Evolutionary conservation across 1,284 basidiomycete genomes (phyloP).

Genomic region (Caloboletus inedulis): DNA sequence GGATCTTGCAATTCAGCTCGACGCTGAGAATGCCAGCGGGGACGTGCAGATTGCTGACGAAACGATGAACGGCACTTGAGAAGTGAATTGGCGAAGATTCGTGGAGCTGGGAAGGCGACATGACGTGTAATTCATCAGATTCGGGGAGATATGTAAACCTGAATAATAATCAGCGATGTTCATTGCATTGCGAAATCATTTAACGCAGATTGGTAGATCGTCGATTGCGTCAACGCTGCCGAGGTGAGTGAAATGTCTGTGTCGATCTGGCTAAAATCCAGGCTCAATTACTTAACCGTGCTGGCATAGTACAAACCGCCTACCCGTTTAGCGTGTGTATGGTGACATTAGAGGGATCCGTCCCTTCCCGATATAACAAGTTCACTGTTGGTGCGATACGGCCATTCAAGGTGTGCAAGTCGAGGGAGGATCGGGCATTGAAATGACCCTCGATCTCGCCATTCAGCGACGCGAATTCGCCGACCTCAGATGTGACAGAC

Average conservation of each 20-base stretch:
- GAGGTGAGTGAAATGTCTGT: constrained; percentile 31
- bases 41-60: too few species aligned
- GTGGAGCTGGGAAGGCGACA: too few species aligned
- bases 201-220: too few species aligned
- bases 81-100: too few species aligned
- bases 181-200: too few species aligned
- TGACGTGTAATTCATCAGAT: too few species aligned
- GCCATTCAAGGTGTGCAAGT: constrained; percentile 38
- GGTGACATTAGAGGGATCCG: constrained; percentile 21
- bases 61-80: too few species aligned
- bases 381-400: constrained; percentile 36
- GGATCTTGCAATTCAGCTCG: too few species aligned
- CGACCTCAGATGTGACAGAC: constrained; percentile 36
- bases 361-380: constrained; percentile 31
- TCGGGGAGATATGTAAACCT: too few species aligned
- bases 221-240: constrained; percentile 13
- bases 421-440: constrained; percentile 35
- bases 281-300: constrained; percentile 4
- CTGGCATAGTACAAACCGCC: constrained; percentile 5
- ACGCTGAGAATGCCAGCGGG: too few species aligned
- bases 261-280: constrained; percentile 30
- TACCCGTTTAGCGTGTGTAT: constrained; percentile 42
- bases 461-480: constrained; percentile 34
- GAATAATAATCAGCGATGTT: too few species aligned
- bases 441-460: constrained; percentile 43